Conservation (phyloP, 2,329 filamentous ascomycete genomes). For the Penicillium sp. region DNA sequence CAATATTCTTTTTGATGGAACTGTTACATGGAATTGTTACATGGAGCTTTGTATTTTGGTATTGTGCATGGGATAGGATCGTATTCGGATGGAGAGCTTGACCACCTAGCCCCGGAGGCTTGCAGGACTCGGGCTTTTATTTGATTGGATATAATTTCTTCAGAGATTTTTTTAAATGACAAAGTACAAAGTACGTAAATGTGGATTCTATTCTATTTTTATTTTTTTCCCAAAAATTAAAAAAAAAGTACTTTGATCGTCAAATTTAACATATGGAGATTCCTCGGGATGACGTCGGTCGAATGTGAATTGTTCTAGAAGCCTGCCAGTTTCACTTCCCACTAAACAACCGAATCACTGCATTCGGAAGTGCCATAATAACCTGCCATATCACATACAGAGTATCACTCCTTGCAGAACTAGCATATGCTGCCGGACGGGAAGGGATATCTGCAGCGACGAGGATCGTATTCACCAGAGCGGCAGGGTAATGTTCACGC, state of each 20-base stretch:
- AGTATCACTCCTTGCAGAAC: conserved; percentile 5
- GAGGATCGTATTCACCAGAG: conserved; percentile 35
- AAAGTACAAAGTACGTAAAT: too few species aligned
- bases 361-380: conserved; percentile 14
- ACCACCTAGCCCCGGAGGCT: too few species aligned
- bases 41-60: too few species aligned
- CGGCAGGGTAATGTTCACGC: conserved; percentile 17
- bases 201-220: too few species aligned
- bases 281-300: conserved; percentile 10
- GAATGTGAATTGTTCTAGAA: background rate
- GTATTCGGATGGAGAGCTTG: too few species aligned
- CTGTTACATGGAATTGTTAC: too few species aligned
- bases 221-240: background rate
- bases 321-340: background rate
- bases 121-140: background rate
- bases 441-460: conserved; percentile 35
- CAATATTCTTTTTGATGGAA: too few species aligned
- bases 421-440: conserved; percentile 27
- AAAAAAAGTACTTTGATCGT: conserved; percentile 5
- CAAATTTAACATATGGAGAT: background rate
- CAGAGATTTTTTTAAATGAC: background rate
- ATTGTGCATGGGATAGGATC: too few species aligned
- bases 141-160: background rate
- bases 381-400: conserved; percentile 20
- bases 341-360: conserved; percentile 4